A percentile compares a stretch with the other conserved stretches of the same genome.
These are phyloP conservation scores for Venturia asperata DNA, from an alignment of 2,329 filamentous ascomycete genomes.

Conservation along the genomic window DNA sequence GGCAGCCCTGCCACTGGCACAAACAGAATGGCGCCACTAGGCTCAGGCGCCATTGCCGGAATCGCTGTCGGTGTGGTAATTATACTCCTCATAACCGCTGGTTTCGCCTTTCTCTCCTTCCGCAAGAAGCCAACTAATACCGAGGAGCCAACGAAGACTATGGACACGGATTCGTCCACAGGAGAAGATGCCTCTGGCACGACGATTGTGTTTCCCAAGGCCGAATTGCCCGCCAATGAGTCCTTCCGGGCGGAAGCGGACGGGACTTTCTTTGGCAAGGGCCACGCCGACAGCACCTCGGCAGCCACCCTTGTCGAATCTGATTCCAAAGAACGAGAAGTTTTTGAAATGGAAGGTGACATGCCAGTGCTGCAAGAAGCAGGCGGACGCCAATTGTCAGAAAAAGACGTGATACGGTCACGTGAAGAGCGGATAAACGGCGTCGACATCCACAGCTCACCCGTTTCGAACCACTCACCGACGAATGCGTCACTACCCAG, in stretches of 20 bases:
- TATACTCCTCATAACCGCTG: conserved; percentile 29
- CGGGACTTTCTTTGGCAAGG: conserved; percentile 11
- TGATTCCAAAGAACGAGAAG: conserved; percentile 31
- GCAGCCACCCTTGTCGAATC: conserved; percentile 26
- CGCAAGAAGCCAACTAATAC: conserved; percentile 22
- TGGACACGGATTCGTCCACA: conserved; percentile 23
- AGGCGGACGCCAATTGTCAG: conserved; percentile 39
- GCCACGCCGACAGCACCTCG: background rate
- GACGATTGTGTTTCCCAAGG: conserved; percentile 38
- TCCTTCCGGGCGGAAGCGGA: conserved; percentile 16
- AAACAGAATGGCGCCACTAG: conserved; percentile 21
- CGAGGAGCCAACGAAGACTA: conserved; percentile 13
- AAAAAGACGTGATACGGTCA: conserved; percentile 43
- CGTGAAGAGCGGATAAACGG: conserved; percentile 43
- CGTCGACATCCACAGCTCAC: conserved; percentile 28
- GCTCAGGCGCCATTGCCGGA: conserved; percentile 38
- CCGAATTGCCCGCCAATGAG: conserved; percentile 35
- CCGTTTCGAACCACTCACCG: conserved; percentile 22
- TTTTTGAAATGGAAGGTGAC: conserved; percentile 49
- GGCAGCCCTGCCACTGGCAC: conserved; percentile 2
- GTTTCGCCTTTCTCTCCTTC: conserved; percentile 30
- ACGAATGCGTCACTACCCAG: conserved; percentile 14
- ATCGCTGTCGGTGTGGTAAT: conserved; percentile 38
- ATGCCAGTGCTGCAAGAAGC: conserved; percentile 48
- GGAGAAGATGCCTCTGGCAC: conserved; percentile 19